Evolutionary conservation across 148 eudicot genomes (phyloP).

Genomic region (Fallopia convolvulus): DNA sequence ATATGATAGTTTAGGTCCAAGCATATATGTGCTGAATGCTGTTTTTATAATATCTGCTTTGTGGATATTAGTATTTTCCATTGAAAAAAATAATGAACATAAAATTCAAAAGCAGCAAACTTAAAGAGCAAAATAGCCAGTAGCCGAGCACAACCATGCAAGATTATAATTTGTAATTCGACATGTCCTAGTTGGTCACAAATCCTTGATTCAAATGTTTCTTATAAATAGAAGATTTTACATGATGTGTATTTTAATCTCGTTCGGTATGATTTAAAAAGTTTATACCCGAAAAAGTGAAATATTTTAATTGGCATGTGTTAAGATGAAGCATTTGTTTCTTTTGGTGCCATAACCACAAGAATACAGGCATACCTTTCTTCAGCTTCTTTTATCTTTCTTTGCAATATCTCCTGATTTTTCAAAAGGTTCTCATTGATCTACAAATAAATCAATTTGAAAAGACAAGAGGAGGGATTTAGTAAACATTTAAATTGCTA

Average conservation of each 20-base stretch:
- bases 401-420: conserved; percentile 69
- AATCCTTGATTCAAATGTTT: neutral
- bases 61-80: neutral
- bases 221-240: neutral
- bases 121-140: neutral
- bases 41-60: neutral
- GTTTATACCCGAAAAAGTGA: neutral
- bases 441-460: conserved; percentile 27
- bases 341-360: neutral
- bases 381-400: conserved; percentile 52
- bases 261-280: neutral
- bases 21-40: neutral
- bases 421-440: conserved; percentile 69
- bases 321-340: neutral
- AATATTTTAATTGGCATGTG: neutral
- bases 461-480: neutral
- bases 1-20: neutral
- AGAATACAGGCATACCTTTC: conserved; percentile 39
- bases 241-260: neutral
- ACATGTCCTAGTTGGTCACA: neutral
- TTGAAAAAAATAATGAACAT: neutral
- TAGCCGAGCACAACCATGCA: neutral
- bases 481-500: neutral
- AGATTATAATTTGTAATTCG: neutral
- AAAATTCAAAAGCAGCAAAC: neutral